Evolutionary conservation across 345 rosid genomes (phyloP).

Genomic region (Euphorbia lathyris): DNA sequence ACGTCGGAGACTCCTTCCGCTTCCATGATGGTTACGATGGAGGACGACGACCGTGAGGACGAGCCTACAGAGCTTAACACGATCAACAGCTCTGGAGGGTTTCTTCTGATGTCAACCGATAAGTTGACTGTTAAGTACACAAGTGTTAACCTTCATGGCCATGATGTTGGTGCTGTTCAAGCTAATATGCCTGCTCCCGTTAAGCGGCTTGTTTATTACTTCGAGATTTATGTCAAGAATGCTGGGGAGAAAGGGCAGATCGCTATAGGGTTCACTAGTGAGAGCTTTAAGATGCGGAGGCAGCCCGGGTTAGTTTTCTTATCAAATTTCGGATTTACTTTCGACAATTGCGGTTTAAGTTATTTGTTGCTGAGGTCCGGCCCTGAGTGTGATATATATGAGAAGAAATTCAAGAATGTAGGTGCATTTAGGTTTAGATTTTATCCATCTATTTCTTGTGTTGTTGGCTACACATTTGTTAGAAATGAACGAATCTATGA

Average conservation of each 20-base stretch:
- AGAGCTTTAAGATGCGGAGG: slow-evolving; percentile 77
- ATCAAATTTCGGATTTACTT: neutral
- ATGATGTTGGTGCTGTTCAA: slow-evolving; percentile 87
- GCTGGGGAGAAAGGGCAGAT: slow-evolving; percentile 74
- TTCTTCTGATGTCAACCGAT: slow-evolving; percentile 69
- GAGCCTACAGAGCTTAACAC: slow-evolving; percentile 85
- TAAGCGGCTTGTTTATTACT: slow-evolving; percentile 74
- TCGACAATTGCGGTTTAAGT: neutral
- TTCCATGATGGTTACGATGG: slow-evolving; percentile 4
- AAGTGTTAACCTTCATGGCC: slow-evolving; percentile 55
- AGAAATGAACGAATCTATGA: neutral
- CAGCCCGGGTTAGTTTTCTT: slow-evolving; percentile 63
- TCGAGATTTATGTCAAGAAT: slow-evolving; percentile 80
- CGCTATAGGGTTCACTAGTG: slow-evolving; percentile 82
- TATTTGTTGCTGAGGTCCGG: neutral
- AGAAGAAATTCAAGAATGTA: slow-evolving; percentile 2
- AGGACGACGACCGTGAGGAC: slow-evolving; percentile 54
- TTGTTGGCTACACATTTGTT: neutral
- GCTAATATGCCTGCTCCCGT: slow-evolving; percentile 77
- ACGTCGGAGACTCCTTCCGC: slow-evolving; percentile 27
- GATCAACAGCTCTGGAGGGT: slow-evolving; percentile 81
- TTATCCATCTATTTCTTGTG: neutral
- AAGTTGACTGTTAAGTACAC: slow-evolving; percentile 80
- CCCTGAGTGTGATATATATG: neutral
- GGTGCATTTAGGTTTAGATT: neutral